Evolutionary conservation across 371 early-diverging fungal species (phyloP).

Genomic region (Rhizopus arrhizus): DNA sequence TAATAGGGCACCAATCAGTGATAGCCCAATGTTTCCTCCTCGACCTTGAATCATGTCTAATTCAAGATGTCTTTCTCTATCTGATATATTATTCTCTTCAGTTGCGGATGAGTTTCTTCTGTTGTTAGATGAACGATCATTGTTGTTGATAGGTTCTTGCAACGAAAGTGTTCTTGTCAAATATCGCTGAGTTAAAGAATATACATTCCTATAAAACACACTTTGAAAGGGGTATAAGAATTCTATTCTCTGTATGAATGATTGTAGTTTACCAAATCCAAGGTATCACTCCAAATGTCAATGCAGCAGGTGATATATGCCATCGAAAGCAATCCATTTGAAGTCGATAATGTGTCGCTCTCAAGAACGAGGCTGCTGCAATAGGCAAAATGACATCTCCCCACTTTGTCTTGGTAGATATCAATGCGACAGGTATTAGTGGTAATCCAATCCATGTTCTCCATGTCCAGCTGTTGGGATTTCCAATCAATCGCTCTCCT

Average conservation of each 20-base stretch:
- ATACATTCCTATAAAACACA: slow-evolving; percentile 26
- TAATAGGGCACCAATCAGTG: slow-evolving; percentile 54
- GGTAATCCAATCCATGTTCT: slow-evolving; percentile 70
- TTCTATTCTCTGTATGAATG: too few species aligned
- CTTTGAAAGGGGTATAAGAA: background rate
- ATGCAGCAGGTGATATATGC: slow-evolving; percentile 55
- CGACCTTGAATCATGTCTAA: slow-evolving; percentile 32
- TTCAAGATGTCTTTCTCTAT: slow-evolving; percentile 28
- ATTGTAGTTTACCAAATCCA: slow-evolving; percentile 44
- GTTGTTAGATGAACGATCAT: background rate
- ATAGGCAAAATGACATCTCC: slow-evolving; percentile 43
- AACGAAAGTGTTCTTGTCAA: slow-evolving; percentile 17
- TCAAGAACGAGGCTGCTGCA: slow-evolving; percentile 33
- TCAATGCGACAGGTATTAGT: slow-evolving; percentile 63
- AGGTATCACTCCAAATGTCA: slow-evolving; percentile 59
- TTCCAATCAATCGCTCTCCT: slow-evolving; percentile 65
- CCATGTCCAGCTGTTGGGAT: slow-evolving; percentile 65
- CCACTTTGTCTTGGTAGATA: slow-evolving; percentile 60
- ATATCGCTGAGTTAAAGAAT: slow-evolving; percentile 11
- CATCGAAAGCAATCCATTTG: slow-evolving; percentile 42
- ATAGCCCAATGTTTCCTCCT: slow-evolving; percentile 47
- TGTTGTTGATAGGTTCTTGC: slow-evolving; percentile 12
- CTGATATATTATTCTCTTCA: slow-evolving; percentile 12
- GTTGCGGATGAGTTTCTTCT: background rate
- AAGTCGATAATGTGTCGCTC: slow-evolving; percentile 24